phyloP scores from a whole-genome alignment of 2,329 filamentous ascomycete species.

The Elsinoe ampelina region DNA sequence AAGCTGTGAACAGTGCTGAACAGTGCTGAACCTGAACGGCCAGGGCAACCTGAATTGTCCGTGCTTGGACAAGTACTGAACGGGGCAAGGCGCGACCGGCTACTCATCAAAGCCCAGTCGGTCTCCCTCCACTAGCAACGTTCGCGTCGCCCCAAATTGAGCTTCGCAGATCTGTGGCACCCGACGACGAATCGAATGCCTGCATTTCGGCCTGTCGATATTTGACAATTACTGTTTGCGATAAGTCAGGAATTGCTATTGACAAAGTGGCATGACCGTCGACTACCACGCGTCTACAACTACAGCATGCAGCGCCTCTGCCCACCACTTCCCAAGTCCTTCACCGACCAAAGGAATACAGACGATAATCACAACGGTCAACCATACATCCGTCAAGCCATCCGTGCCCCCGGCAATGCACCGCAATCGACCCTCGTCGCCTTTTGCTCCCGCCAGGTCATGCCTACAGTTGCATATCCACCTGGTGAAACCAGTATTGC shows the following conservation, averaged over 20 bases:
- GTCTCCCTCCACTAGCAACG: constrained; percentile 5
- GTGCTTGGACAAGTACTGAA: constrained; percentile 5
- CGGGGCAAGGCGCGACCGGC: constrained; percentile 2
- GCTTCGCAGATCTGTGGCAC: constrained; percentile 3
- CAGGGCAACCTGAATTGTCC: constrained; percentile 4
- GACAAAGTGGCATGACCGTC: too few relatives aligned
- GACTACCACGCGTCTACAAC: too few relatives aligned
- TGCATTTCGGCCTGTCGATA: neutral
- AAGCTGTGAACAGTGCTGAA: too few relatives aligned
- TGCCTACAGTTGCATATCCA: constrained; percentile 8
- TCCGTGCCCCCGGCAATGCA: constrained; percentile 8
- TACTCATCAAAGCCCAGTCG: neutral
- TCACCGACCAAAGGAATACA: constrained; percentile 4
- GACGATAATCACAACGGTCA: constrained; percentile 8
- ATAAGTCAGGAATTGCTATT: neutral
- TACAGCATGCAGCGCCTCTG: neutral
- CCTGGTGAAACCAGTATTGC: constrained; percentile 12
- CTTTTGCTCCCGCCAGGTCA: too few relatives aligned
- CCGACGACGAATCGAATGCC: neutral
- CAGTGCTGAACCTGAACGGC: neutral
- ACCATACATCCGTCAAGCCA: constrained; percentile 11
- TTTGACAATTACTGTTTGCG: neutral
- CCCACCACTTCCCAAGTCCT: neutral
- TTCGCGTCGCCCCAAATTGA: constrained; percentile 3
- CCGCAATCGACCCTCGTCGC: neutral